Evolutionary conservation across 257 asterid species (phyloP).

Genomic region (Nicotiana undulata): DNA sequence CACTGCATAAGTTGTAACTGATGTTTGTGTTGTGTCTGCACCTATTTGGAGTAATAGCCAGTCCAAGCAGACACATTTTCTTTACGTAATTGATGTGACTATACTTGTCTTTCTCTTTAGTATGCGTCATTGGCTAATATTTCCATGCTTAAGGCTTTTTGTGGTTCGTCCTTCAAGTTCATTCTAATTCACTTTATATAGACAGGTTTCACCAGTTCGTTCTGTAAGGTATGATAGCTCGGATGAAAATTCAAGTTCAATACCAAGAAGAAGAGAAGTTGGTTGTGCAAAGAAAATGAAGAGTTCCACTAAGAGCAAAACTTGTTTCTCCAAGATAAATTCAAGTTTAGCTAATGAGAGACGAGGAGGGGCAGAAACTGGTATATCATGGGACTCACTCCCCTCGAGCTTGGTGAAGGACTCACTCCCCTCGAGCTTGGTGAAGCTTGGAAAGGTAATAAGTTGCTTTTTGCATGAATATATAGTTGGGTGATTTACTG

Average conservation of each 20-base stretch:
- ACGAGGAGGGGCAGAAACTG: slow-evolving; percentile 45
- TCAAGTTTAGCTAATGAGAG: slow-evolving; percentile 31
- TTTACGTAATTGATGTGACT: not conserved
- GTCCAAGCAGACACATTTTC: not conserved
- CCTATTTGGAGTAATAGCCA: not conserved
- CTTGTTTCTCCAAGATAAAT: slow-evolving; percentile 16
- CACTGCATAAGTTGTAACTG: not conserved
- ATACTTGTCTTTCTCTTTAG: not conserved
- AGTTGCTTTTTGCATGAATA: not conserved
- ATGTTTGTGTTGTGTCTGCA: not conserved
- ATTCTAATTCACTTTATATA: slow-evolving; percentile 7
- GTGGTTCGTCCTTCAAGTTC: not conserved
- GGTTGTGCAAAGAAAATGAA: slow-evolving; percentile 25
- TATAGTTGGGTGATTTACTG: not conserved
- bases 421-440: slow-evolving; percentile 46
- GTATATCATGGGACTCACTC: slow-evolving; percentile 52
- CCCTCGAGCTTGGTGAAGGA: slow-evolving; percentile 44
- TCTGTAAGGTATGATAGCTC: slow-evolving; percentile 45
- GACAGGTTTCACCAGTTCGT: slow-evolving; percentile 65
- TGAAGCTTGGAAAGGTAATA: slow-evolving; percentile 64
- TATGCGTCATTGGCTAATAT: not conserved
- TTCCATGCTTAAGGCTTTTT: not conserved
- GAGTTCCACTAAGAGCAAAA: slow-evolving; percentile 24
- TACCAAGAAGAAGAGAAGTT: slow-evolving; percentile 21
- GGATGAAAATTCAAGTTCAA: slow-evolving; percentile 39